Evolutionary conservation across 805 yeast genomes (phyloP).

Genomic region (Candida pini): DNA sequence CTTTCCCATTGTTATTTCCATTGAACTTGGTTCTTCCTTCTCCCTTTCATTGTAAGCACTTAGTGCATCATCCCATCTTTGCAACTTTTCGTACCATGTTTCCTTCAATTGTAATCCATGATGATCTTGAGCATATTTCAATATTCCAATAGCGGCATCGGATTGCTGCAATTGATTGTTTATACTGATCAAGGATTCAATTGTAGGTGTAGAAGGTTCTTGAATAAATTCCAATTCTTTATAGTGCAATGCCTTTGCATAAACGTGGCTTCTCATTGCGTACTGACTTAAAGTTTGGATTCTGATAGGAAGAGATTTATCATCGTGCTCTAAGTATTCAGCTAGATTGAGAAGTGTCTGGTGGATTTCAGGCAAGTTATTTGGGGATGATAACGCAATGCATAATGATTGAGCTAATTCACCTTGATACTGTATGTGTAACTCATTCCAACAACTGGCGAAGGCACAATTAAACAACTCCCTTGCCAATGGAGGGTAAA

Average conservation of each 20-base stretch:
- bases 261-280: conserved; percentile 94
- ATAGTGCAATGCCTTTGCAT: conserved; percentile 94
- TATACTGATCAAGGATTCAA: conserved; percentile 86
- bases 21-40: conserved; percentile 54
- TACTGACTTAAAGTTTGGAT: conserved; percentile 87
- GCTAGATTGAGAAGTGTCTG: conserved; percentile 86
- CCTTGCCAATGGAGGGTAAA: conserved; percentile 80
- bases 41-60: conserved; percentile 83
- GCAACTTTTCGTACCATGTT: conserved; percentile 95
- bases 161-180: conserved; percentile 94
- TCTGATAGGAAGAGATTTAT: conserved; percentile 85
- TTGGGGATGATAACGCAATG: conserved; percentile 81
- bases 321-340: conserved; percentile 97
- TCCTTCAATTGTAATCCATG: conserved; percentile 90
- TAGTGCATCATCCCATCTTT: conserved; percentile 97
- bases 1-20: conserved; percentile 93
- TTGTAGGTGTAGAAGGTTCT: conserved; percentile 86
- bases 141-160: conserved; percentile 95
- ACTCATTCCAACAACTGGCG: conserved; percentile 92
- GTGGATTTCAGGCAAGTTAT: conserved; percentile 92
- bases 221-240: conserved; percentile 92
- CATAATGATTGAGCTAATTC: conserved; percentile 83
- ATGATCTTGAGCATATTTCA: conserved; percentile 88
- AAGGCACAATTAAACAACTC: conserved; percentile 92
- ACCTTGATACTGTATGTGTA: conserved; percentile 83